Conservation (phyloP, 352 stramenopile species). For the Saprolegnia parasitica region DNA sequence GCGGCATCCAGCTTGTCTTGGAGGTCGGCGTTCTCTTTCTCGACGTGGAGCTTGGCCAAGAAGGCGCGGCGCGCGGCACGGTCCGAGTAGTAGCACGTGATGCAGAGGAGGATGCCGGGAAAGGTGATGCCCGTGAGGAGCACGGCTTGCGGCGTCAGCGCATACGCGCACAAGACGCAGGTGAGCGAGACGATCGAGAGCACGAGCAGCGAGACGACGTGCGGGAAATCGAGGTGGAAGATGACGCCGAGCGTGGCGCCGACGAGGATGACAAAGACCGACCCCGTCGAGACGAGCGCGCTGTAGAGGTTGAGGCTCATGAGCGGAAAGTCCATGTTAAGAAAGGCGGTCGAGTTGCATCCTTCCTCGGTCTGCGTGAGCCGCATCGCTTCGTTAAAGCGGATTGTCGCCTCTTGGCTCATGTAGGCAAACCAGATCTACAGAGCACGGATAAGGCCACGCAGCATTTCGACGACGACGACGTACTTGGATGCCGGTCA, state of each 20-base stretch:
- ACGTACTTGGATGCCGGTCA: slow-evolving; percentile 24
- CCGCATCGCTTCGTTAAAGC: slow-evolving; percentile 32
- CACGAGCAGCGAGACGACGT: slow-evolving; percentile 70
- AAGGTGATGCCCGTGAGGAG: slow-evolving; percentile 57
- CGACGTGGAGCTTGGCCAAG: slow-evolving; percentile 72
- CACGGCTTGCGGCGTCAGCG: slow-evolving; percentile 62
- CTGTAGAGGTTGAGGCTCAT: slow-evolving; percentile 39
- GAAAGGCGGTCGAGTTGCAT: slow-evolving; percentile 55
- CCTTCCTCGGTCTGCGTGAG: slow-evolving; percentile 35
- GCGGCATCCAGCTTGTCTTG: slow-evolving; percentile 72
- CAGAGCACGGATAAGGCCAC: background rate
- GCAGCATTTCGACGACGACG: background rate
- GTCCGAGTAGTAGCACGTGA: slow-evolving; percentile 75
- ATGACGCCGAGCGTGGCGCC: slow-evolving; percentile 25
- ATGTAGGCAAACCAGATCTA: slow-evolving; percentile 51
- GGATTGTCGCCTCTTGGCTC: slow-evolving; percentile 32
- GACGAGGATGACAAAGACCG: slow-evolving; percentile 70
- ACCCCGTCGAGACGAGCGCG: slow-evolving; percentile 63
- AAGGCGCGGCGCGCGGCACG: slow-evolving; percentile 76
- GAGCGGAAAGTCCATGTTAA: slow-evolving; percentile 33
- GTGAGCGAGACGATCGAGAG: slow-evolving; percentile 53
- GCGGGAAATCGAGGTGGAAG: slow-evolving; percentile 84
- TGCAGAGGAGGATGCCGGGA: slow-evolving; percentile 62
- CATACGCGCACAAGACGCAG: slow-evolving; percentile 50
- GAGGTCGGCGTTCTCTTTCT: slow-evolving; percentile 82